Conservation (phyloP, 1,284 basidiomycete genomes). For the Sanghuangporus baumii region DNA sequence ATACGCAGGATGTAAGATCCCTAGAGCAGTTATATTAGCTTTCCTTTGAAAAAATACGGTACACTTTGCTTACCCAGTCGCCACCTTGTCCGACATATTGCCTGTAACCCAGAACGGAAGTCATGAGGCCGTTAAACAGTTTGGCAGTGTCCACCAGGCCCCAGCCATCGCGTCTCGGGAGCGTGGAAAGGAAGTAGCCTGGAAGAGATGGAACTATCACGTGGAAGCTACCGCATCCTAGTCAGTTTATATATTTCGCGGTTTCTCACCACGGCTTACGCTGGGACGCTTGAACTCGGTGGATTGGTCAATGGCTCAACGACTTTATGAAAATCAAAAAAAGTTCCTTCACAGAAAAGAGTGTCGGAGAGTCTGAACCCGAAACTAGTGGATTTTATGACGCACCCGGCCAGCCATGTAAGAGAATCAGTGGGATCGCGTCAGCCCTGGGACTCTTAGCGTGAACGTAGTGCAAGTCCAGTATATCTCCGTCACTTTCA, state of each 20-base stretch:
- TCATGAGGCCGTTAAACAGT: constrained; percentile 24
- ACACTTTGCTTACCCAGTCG: constrained; percentile 20
- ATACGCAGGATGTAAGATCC: constrained; percentile 21
- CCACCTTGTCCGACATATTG: constrained; percentile 24
- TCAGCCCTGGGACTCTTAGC: constrained; percentile 18
- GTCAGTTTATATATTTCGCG: not conserved
- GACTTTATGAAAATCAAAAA: constrained; percentile 26
- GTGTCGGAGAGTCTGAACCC: not conserved
- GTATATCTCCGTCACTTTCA: constrained; percentile 14
- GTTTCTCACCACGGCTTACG: constrained; percentile 17
- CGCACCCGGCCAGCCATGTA: constrained; percentile 25
- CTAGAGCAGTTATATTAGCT: constrained; percentile 1
- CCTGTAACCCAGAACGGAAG: constrained; percentile 22
- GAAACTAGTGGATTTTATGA: not conserved
- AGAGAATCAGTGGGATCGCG: constrained; percentile 22
- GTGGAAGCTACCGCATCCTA: constrained; percentile 19
- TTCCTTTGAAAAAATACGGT: not conserved
- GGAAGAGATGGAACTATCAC: constrained; percentile 24
- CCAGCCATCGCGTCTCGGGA: constrained; percentile 20
- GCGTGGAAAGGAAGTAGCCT: constrained; percentile 23
- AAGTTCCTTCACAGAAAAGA: constrained; percentile 17
- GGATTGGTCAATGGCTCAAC: constrained; percentile 21
- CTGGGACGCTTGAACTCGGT: constrained; percentile 17
- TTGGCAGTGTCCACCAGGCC: constrained; percentile 21
- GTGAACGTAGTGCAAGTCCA: constrained; percentile 23